Conservation (phyloP, 176 grass and related monocot species). For the Metroxylon sagu region DNA sequence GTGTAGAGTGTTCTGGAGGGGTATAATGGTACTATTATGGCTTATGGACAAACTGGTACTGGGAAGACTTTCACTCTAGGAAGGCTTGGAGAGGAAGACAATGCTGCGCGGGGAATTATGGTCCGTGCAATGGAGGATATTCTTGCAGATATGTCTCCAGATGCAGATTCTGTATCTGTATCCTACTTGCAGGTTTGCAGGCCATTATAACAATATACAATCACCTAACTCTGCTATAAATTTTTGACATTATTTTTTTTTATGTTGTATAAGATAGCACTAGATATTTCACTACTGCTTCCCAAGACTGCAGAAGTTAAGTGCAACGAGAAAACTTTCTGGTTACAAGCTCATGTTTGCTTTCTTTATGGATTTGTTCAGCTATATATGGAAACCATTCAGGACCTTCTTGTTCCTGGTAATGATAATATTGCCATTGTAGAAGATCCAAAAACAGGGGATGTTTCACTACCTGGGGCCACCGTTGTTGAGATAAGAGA, state of each 20-base stretch:
- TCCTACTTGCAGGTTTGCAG: slow-evolving; percentile 84
- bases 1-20: slow-evolving; percentile 91
- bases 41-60: slow-evolving; percentile 99
- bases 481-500: slow-evolving; percentile 87
- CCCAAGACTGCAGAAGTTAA: too few relatives aligned
- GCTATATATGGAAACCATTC: slow-evolving; percentile 99
- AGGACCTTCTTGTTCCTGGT: slow-evolving; percentile 91
- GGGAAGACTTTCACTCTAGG: slow-evolving; percentile 99
- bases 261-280: too few relatives aligned
- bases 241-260: too few relatives aligned
- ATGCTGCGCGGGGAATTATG: slow-evolving; percentile 92
- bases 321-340: too few relatives aligned
- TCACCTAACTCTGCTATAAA: too few relatives aligned
- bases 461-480: slow-evolving; percentile 88
- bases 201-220: too few relatives aligned
- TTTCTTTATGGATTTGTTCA: slow-evolving; percentile 29
- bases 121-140: slow-evolving; percentile 99
- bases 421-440: slow-evolving; percentile 99
- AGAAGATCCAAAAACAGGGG: slow-evolving; percentile 92
- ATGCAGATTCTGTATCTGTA: slow-evolving; percentile 69
- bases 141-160: slow-evolving; percentile 69
- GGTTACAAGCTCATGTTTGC: too few relatives aligned
- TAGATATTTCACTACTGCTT: too few relatives aligned
- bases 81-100: slow-evolving; percentile 97
- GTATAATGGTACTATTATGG: slow-evolving; percentile 99